Evolutionary conservation across 2,329 filamentous ascomycete species (phyloP), one percentile per base, ranked within the genome.

Genomic region (Hypoxylon sp.): DNA sequence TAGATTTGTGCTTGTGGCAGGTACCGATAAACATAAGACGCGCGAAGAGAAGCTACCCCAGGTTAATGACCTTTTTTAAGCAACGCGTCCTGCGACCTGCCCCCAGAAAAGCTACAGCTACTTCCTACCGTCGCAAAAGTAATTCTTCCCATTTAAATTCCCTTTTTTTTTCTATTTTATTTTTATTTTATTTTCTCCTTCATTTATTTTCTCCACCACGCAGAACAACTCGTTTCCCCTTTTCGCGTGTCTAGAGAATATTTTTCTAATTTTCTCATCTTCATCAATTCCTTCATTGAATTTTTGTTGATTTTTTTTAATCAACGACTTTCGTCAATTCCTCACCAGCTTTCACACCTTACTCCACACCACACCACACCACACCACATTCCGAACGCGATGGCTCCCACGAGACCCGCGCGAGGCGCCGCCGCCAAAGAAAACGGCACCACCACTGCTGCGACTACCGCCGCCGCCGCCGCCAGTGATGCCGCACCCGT

Each of bases 371-470:
- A n/a, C n/a, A n/a, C n/a, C 11, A 26, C 16, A 40, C 13, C 30
- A 5, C 7, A 30, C 23, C 44, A 31, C 30, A 30, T 35, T 55
- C 30, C 35, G 13, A n/a, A 42, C 25, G 32, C 27, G 31, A 66
- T 66, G 64, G 64, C 64, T 17, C 62, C 64, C 3, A 63, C 63
- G 11, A 32, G 63, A 55, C 38, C 62, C 9, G 30, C 55, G 41
- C 63, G 63, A 44, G 41, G 36, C 4, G n/a, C n/a, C n/a, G 15
- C 51, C 17, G 50, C 58, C 30, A 64, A 62, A 46, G 59, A 61
- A 48, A 62, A 64, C 20, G 61, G 60, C 42, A 61, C 62, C 3
- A 20, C 56, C 1, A 53, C 60, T 13, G 51, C 48, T 13, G 46
- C 52, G 17, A n/a, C 26, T 6, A 55, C 62, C 16, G 59, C 59